These are phyloP conservation scores for Elsinoe fawcettii DNA, from an alignment of 2,329 filamentous ascomycete genomes.

Conservation along the genomic window DNA sequence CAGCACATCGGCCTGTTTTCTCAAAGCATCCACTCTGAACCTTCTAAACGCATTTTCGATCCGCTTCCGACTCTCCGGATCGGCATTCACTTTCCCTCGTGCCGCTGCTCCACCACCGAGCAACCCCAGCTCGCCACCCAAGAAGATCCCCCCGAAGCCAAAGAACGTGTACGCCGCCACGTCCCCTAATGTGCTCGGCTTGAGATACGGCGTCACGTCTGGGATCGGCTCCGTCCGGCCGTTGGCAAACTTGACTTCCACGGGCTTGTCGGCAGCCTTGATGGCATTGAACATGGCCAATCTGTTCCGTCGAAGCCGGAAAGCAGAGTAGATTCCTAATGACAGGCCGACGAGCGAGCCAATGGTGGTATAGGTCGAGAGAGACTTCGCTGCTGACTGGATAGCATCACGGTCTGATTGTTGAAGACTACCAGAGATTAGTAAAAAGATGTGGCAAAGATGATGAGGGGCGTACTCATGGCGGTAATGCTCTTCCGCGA, in stretches of 20 bases:
- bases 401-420: constrained; percentile 53
- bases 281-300: constrained; percentile 55
- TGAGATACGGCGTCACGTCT: constrained; percentile 50
- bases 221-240: constrained; percentile 53
- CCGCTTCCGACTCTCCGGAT: constrained; percentile 47
- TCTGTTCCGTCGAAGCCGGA: constrained; percentile 49
- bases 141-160: constrained; percentile 52
- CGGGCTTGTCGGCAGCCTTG: constrained; percentile 53
- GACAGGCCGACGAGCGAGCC: constrained; percentile 55
- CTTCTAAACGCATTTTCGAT: constrained; percentile 57
- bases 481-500: constrained; percentile 53
- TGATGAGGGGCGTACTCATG: constrained; percentile 38
- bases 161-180: constrained; percentile 57
- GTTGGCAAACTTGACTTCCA: constrained; percentile 53
- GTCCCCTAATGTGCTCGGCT: constrained; percentile 53
- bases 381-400: constrained; percentile 46
- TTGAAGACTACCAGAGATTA: constrained; percentile 34
- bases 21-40: constrained; percentile 57
- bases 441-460: neutral
- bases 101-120: constrained; percentile 50
- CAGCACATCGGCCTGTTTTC: constrained; percentile 49
- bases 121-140: constrained; percentile 58
- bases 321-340: constrained; percentile 51
- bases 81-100: constrained; percentile 44
- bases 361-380: constrained; percentile 48